Evolutionary conservation across 768 basidiomycete genomes (phyloP), one percentile per base, ranked within the genome.

Genomic region (Hypholoma fasciculare): DNA sequence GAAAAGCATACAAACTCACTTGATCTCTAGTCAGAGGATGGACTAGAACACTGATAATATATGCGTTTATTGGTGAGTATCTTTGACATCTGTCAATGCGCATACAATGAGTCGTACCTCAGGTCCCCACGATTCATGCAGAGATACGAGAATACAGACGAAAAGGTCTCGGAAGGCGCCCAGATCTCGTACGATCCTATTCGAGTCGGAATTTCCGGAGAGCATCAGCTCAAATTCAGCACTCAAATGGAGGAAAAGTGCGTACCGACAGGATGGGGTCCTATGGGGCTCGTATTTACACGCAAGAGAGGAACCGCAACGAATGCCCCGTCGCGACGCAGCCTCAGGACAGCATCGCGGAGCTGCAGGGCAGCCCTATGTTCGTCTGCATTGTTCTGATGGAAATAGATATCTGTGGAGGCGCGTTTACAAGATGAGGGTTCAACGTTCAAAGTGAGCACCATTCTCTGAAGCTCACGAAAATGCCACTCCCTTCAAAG

Each of bases 141-240:
- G 14, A 92, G 76, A 60, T 90, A 92, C 9, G 89, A 91, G 67
- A 85, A 92, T n/a, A 92, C 85, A 0, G 87, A 78, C 0, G 81
- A 72, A 65, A 92, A 92, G 2, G 89, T 88, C 61, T 90, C 86
- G 0, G 82, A 78, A 1, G 90, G 90, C 23, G 80, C 85, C 90
- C 90, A 92, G 17, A 92, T 85, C 64, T 92, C 90, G 64, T 90
- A 92, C 0, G 89, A 91, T 3, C 90, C 90, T 56, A 23, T 44
- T 7, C 4, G 40, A 37, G 54, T 43, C 7, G 38, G 49, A 16
- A n/a, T n/a, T n/a, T n/a, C n/a, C n/a, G n/a, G n/a, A n/a, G n/a
- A n/a, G n/a, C n/a, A 37, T 20, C 37, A 20, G 14, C 52, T 40
- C 2, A 38, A n/a, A 36, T 30, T 52, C 20, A 9, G 34, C 11